Base-by-base conservation (phyloP, 345 rosid species). In the Eucalyptus polybractea region DNA sequence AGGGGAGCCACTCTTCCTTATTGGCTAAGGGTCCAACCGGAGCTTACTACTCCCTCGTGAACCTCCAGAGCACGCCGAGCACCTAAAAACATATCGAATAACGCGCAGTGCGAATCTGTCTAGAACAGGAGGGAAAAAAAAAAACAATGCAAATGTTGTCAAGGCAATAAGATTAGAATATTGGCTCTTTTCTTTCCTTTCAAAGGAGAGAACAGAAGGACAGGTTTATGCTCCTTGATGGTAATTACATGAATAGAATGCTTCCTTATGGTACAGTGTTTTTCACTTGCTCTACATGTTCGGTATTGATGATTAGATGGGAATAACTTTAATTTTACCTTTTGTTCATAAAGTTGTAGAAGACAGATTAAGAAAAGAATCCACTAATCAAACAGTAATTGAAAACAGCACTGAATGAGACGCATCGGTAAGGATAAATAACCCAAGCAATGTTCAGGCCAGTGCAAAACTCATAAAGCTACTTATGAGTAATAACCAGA, bases 1-100 rank as follows among this genome's bases (percentile, higher is more conserved):
- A 89, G 89, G 99, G 99, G 87, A 93, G 94, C 40, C 97, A 96
- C 87, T 90, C 94, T 1, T 92, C 94, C 40, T 90, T 96, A 91
- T 87, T 94, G 92, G 93, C 95, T 1, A 92, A 90, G 45, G 96
- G 97, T 2, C 90, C 94, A 12, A 86, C 80, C 0, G 96, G 97
- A 80, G 94, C 92, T 62, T 96, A 95, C 72, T 93, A 89, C 92
- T 95, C 98, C 16, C 90, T 96, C 90, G 96, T 95, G 4, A 93
- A 83, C 87, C 93, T 96, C 47, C 97, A 95, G 60, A 91, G 83
- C 45, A 24, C 83, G 14, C 83, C 45, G 14, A 37, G 45, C 13
- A 13, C 83, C 27, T 76, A 44, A 4, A 42, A 72, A 10, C 81
- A 10, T 37, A 10, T 76, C 45, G 47, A 76, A 37, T 76, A 40